A percentile compares a stretch with the other conserved stretches of the same genome.
These are phyloP conservation scores for Trebouxia sp. DNA, from an alignment of 139 green algal genomes.

Conservation along the genomic window DNA sequence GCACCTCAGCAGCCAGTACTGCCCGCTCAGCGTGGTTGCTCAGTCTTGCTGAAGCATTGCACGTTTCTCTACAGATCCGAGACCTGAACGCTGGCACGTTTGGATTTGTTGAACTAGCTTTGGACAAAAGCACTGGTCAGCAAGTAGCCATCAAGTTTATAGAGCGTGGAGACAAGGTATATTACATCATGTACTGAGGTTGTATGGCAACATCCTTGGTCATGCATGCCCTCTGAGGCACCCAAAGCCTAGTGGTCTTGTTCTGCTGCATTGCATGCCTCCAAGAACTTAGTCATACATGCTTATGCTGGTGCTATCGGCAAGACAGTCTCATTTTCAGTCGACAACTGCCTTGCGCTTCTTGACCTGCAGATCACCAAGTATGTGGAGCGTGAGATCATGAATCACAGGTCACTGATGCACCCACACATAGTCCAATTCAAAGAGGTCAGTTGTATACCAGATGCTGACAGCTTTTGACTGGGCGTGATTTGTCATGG, in stretches of 20 bases:
- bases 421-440: slow-evolving; percentile 97
- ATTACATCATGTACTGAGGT: background rate
- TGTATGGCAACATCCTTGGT: no score
- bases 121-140: slow-evolving; percentile 41
- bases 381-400: slow-evolving; percentile 96
- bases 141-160: slow-evolving; percentile 70
- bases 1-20: background rate
- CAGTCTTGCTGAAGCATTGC: no score
- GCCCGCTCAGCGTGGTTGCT: background rate
- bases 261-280: no score
- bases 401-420: slow-evolving; percentile 92
- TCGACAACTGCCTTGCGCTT: background rate
- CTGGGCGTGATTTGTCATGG: no score
- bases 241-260: no score
- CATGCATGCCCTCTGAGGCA: no score
- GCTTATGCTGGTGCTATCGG: background rate
- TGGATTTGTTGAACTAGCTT: slow-evolving; percentile 42
- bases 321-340: background rate
- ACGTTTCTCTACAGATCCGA: slow-evolving; percentile 32
- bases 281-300: background rate
- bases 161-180: slow-evolving; percentile 72
- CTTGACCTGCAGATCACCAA: slow-evolving; percentile 78
- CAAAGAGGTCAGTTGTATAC: slow-evolving; percentile 74
- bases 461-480: background rate
- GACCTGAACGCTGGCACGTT: slow-evolving; percentile 46